phyloP scores from a whole-genome alignment of 345 rosid genomes.

The Brassica carinata region DNA sequence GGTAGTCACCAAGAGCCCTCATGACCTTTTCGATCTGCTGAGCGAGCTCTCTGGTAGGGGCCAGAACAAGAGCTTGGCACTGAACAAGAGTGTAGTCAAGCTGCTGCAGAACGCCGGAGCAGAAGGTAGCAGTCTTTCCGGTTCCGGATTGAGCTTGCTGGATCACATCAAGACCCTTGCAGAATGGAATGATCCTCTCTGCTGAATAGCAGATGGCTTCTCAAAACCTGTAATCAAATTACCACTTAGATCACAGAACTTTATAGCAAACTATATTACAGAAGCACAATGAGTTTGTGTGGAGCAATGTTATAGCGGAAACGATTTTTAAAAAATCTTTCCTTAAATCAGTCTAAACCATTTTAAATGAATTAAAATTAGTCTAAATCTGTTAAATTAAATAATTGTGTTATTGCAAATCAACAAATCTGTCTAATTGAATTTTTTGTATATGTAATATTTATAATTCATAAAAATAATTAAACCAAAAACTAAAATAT shows the following conservation, averaged over 20 bases:
- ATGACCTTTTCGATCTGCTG: constrained; percentile 97
- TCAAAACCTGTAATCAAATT: constrained; percentile 56
- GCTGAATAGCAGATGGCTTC: constrained; percentile 98
- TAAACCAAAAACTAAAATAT: too few relatives aligned
- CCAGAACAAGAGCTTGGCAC: constrained; percentile 88
- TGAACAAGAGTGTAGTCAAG: constrained; percentile 68
- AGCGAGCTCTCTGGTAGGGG: constrained; percentile 92
- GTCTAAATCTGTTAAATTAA: too few relatives aligned
- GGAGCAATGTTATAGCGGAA: too few relatives aligned
- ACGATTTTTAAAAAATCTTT: too few relatives aligned
- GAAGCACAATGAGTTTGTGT: background rate
- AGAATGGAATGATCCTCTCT: constrained; percentile 88
- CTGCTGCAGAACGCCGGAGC: constrained; percentile 91
- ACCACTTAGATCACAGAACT: background rate
- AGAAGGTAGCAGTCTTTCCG: constrained; percentile 92
- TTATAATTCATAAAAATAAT: too few relatives aligned
- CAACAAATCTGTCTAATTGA: too few relatives aligned
- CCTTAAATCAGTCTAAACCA: background rate
- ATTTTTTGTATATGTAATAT: too few relatives aligned
- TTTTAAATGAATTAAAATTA: too few relatives aligned
- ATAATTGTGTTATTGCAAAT: too few relatives aligned
- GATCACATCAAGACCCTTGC: constrained; percentile 92
- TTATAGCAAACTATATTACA: background rate
- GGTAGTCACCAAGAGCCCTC: constrained; percentile 92
- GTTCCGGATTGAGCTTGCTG: constrained; percentile 98